Base-by-base conservation (phyloP, 441 rosid species). In the Populus trichocarpa region DNA sequence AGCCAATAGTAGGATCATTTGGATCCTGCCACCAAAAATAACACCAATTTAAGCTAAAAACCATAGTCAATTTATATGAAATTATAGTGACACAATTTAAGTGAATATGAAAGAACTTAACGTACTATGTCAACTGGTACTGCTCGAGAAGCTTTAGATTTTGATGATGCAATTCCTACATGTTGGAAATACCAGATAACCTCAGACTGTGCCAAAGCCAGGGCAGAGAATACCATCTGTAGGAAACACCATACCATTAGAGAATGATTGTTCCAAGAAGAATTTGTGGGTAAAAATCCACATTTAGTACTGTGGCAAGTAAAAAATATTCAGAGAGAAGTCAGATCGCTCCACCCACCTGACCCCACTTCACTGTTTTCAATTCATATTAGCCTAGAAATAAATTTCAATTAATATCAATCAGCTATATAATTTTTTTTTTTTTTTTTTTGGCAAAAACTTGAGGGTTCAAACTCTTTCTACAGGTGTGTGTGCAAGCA, bases 171-270 rank as follows among this genome's bases (percentile, higher is more conserved):
- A 81, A 97, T 85, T 83, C 99, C 99, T 67, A 90, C 95, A 77
- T 95, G 99, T 76, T 97, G 99, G 82, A 97, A 95, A 83, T 92
- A 95, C 99, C 99, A 95, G 77, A 92, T 86, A 81, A 93, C 94
- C 93, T 95, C 99, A 82, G 89, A 93, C 78, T 97, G 99, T 84
- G 95, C 97, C 86, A 97, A 86, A 66, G 99, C 97, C 91, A 97
- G 84, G 53, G 99, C 94, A 85, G 99, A 95, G 86, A 97, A 95
- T 77, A 95, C 93, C 99, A 97, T 97, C 99, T 93, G 87, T 67
- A 79, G 66, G 79, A 76, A 85, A 75, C 38, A 84, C n/a, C 69
- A 79, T 40, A 75, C 73, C 22, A 63, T 67, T 61, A 81, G 59
- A 68, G 23, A 76, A 74, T 25, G 75, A 20, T 33, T 71, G 65